phyloP scores from a whole-genome alignment of 2,329 filamentous ascomycete species.

The Amauroascus niger region DNA sequence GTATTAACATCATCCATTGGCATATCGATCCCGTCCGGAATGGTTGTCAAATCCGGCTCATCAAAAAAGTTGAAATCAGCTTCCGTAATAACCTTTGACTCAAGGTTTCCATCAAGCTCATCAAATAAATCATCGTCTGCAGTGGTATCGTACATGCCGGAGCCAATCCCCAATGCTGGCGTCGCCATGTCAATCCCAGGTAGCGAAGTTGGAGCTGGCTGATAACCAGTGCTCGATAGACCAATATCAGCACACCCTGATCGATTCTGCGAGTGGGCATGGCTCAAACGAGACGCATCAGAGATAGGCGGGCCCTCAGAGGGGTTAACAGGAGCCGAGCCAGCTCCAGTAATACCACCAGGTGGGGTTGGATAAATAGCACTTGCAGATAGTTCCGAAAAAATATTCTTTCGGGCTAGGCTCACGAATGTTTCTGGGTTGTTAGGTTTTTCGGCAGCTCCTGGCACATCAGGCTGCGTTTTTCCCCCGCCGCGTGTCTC shows the following conservation, averaged over 20 bases:
- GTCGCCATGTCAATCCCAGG: conserved; percentile 21
- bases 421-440: conserved; percentile 29
- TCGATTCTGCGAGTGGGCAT: neutral
- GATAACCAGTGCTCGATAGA: neutral
- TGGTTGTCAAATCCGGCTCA: conserved; percentile 35
- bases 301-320: neutral
- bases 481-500: conserved; percentile 17
- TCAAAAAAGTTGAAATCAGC: conserved; percentile 59
- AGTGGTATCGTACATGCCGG: conserved; percentile 34
- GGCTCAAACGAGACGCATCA: neutral
- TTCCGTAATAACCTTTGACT: conserved; percentile 48
- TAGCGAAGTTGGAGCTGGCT: conserved; percentile 12
- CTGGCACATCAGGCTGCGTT: conserved; percentile 21
- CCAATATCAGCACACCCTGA: neutral
- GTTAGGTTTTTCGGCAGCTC: conserved; percentile 22
- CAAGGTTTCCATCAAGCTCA: conserved; percentile 47
- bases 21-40: conserved; percentile 16
- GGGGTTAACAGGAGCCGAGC: neutral
- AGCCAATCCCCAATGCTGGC: conserved; percentile 27
- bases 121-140: conserved; percentile 50
- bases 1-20: conserved; percentile 13
- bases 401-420: conserved; percentile 31
- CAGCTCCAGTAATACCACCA: conserved; percentile 19
- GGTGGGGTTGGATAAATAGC: conserved; percentile 47
- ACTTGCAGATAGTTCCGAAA: conserved; percentile 35